phyloP scores from a whole-genome alignment of 2,329 filamentous ascomycete genomes.

The Diaporthe citri region DNA sequence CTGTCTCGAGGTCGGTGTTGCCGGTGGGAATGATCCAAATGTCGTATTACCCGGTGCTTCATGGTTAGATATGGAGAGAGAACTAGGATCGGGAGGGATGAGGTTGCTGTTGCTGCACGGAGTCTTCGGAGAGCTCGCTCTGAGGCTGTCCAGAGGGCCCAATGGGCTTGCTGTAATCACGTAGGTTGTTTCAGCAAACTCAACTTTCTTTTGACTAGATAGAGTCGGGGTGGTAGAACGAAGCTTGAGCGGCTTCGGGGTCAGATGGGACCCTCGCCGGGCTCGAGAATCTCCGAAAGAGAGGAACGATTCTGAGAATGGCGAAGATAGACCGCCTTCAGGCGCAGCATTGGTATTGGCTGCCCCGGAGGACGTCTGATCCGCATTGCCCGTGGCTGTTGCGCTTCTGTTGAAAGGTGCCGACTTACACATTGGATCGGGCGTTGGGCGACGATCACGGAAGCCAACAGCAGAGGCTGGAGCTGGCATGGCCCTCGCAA shows the following conservation, averaged over 20 bases:
- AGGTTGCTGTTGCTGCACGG: constrained; percentile 75
- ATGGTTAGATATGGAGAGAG: constrained; percentile 80
- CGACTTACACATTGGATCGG: constrained; percentile 58
- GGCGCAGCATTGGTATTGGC: constrained; percentile 47
- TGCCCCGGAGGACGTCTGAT: constrained; percentile 38
- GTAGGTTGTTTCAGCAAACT: constrained; percentile 65
- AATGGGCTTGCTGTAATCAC: constrained; percentile 72
- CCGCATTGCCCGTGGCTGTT: constrained; percentile 47
- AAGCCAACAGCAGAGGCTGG: constrained; percentile 56
- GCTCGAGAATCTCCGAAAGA: constrained; percentile 55
- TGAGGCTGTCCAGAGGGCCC: constrained; percentile 65
- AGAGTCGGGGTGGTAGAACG: constrained; percentile 47
- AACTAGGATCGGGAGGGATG: constrained; percentile 83
- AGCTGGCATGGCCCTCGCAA: constrained; percentile 48
- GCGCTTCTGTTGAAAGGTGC: constrained; percentile 46
- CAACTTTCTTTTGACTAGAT: constrained; percentile 47
- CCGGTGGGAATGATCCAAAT: constrained; percentile 68
- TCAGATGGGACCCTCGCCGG: constrained; percentile 48
- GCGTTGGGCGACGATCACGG: constrained; percentile 44
- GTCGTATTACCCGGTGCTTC: constrained; percentile 32
- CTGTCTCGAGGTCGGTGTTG: constrained; percentile 81
- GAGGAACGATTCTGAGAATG: constrained; percentile 47
- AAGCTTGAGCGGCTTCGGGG: constrained; percentile 46
- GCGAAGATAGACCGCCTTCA: constrained; percentile 45
- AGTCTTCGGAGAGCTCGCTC: constrained; percentile 75